Evolutionary conservation across 2,329 filamentous ascomycete species (phyloP).

Genomic region (Blastomyces parvus): DNA sequence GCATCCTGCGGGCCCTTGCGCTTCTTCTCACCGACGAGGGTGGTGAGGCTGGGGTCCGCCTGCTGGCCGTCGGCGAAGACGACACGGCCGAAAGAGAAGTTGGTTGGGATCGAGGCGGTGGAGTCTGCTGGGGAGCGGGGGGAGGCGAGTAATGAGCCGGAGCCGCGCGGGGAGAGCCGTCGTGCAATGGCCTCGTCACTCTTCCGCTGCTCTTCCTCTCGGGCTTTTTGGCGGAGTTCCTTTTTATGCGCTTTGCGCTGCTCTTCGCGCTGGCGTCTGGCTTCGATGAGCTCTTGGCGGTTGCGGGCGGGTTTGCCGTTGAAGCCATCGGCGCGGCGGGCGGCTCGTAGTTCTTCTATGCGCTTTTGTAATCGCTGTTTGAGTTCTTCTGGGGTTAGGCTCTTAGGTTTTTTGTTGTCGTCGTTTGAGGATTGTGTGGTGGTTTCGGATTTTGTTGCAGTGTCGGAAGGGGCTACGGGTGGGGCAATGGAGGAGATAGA

Average conservation of each 20-base stretch:
- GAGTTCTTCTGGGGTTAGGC: slow-evolving; percentile 63
- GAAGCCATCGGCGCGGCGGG: slow-evolving; percentile 75
- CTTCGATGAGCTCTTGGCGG: slow-evolving; percentile 84
- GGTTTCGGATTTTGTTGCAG: slow-evolving; percentile 3
- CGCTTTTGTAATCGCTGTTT: slow-evolving; percentile 69
- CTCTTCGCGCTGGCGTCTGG: slow-evolving; percentile 75
- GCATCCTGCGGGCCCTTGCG: slow-evolving; percentile 77
- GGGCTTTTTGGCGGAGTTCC: slow-evolving; percentile 65
- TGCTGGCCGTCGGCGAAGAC: slow-evolving; percentile 78
- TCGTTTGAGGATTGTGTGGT: slow-evolving; percentile 16
- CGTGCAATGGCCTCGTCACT: slow-evolving; percentile 50
- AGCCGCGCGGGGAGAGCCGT: slow-evolving; percentile 47
- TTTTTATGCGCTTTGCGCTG: slow-evolving; percentile 84
- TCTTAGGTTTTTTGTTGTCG: slow-evolving; percentile 51
- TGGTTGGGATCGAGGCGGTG: slow-evolving; percentile 42
- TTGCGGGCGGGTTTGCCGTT: slow-evolving; percentile 76
- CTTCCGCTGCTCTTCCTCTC: slow-evolving; percentile 63
- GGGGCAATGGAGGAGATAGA: slow-evolving; percentile 60
- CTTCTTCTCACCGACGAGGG: slow-evolving; percentile 57
- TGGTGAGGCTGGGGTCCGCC: slow-evolving; percentile 59
- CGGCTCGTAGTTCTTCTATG: slow-evolving; percentile 74
- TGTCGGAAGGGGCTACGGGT: slow-evolving; percentile 22
- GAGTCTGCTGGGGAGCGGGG: slow-evolving; percentile 43
- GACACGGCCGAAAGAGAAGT: slow-evolving; percentile 85
- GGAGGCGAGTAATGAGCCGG: slow-evolving; percentile 48